phyloP scores from a whole-genome alignment of 1,284 basidiomycete genomes.

The Lentinula novae-zelandiae region DNA sequence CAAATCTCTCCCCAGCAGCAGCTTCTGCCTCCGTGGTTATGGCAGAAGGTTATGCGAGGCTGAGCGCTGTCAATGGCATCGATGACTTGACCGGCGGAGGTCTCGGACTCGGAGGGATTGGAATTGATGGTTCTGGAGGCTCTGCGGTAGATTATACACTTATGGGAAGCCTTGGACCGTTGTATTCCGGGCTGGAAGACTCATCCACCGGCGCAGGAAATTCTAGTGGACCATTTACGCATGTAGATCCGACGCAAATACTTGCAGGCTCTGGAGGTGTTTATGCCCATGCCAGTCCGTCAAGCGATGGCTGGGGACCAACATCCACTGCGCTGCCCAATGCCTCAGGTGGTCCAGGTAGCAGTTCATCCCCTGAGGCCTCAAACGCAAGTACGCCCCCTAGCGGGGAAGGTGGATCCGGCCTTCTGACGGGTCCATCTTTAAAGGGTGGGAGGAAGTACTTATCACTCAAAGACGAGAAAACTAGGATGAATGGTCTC shows the following conservation, averaged over 20 bases:
- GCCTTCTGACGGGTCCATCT: slow-evolving; percentile 5
- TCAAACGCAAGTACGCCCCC: slow-evolving; percentile 71
- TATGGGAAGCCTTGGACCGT: slow-evolving; percentile 51
- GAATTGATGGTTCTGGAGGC: slow-evolving; percentile 10
- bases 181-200: slow-evolving; percentile 42
- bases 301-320: slow-evolving; percentile 69
- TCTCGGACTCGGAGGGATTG: slow-evolving; percentile 1
- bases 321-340: slow-evolving; percentile 16
- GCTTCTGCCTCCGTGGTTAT: slow-evolving; percentile 60
- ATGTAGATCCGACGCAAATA: slow-evolving; percentile 87
- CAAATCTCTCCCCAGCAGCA: slow-evolving; percentile 57
- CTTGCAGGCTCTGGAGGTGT: slow-evolving; percentile 41
- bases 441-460: slow-evolving; percentile 46
- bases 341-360: slow-evolving; percentile 59
- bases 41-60: slow-evolving; percentile 63
- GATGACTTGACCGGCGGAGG: slow-evolving; percentile 40
- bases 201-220: slow-evolving; percentile 23
- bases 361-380: slow-evolving; percentile 75
- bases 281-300: slow-evolving; percentile 69
- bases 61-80: slow-evolving; percentile 50
- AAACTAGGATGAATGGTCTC: slow-evolving; percentile 25
- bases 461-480: slow-evolving; percentile 55
- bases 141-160: slow-evolving; percentile 55
- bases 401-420: slow-evolving; percentile 45
- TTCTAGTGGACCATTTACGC: slow-evolving; percentile 62